Evolutionary conservation across 257 asterid species (phyloP), one percentile per base, ranked within the genome.

Genomic region (Petunia secreta): DNA sequence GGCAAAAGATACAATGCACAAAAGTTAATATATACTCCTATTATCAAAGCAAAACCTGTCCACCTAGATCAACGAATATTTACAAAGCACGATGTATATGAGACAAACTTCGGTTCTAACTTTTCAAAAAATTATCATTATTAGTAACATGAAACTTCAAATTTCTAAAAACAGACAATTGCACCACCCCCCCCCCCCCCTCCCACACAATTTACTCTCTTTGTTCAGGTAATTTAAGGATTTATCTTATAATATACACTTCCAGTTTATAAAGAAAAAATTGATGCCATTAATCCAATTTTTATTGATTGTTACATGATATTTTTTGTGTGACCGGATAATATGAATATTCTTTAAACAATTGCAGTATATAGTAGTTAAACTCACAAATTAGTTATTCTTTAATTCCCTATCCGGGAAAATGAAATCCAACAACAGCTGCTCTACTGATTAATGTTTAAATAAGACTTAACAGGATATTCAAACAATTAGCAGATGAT

Each of bases 31-130:
- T 25, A 25, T 25, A 11, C 1, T 5, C 10, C 34, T 46, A 48
- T 50, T 71, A 71, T 48, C 62, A 52, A 25, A 71, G 62, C 34
- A 71, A 71, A 71, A 50, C 60, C 54, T 71, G 62, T 71, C 41
- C 34, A 48, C 62, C 62, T 71, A 71, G 77, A 34, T 34, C 10
- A 71, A 2, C 44, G 34, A 71, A 71, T 71, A 71, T 34, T 48
- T 71, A 71, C 77, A 3, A 50, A 71, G 34, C 62, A 71, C 62
- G 44, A 71, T 48, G 50, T 71, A 71, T 3, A 71, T 5, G 34
- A 71, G 34, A 71, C 62, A 71, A 71, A 4, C 3, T n/a, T n/a
- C 2, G 11, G 63, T 59, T 38, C 64, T 59, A 59, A 16, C 11
- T 59, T 59, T 25, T 59, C 64, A 5, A 0, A 58, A 6, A n/a